A percentile compares a stretch with the other conserved stretches of the same genome.
phyloP scores from a whole-genome alignment of 768 basidiomycete species.

The Collybia sordida region DNA sequence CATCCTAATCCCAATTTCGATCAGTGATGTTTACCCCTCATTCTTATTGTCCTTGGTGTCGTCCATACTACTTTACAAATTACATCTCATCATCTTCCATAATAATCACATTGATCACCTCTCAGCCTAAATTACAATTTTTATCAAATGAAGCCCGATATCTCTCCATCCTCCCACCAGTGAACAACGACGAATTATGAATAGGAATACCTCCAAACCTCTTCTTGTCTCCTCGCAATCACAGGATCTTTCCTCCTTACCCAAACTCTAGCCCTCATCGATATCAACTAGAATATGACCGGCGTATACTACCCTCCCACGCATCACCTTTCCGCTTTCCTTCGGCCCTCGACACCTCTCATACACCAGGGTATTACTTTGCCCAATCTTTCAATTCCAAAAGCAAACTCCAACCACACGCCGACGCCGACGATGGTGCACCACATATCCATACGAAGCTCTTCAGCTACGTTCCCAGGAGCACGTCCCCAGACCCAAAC shows the following conservation, averaged over 20 bases:
- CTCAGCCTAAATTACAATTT: too few species aligned
- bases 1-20: too few species aligned
- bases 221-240: background rate
- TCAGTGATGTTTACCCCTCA: too few species aligned
- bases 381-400: slow-evolving; percentile 1
- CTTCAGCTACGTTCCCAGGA: background rate
- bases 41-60: too few species aligned
- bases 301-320: background rate
- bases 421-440: background rate
- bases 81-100: too few species aligned
- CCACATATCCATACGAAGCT: background rate
- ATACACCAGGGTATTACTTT: background rate
- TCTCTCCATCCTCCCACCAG: too few species aligned
- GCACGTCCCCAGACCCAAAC: background rate
- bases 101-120: too few species aligned
- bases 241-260: background rate
- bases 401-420: background rate
- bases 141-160: too few species aligned
- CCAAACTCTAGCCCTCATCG: background rate
- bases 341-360: background rate
- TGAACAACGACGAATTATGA: too few species aligned
- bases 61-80: too few species aligned
- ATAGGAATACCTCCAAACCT: background rate
- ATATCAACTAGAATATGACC: background rate
- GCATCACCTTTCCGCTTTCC: background rate